A percentile compares a stretch with the other conserved stretches of the same genome.
These are phyloP conservation scores for Xylariaceae sp. DNA, from an alignment of 2,329 filamentous ascomycete genomes.

Conservation along the genomic window DNA sequence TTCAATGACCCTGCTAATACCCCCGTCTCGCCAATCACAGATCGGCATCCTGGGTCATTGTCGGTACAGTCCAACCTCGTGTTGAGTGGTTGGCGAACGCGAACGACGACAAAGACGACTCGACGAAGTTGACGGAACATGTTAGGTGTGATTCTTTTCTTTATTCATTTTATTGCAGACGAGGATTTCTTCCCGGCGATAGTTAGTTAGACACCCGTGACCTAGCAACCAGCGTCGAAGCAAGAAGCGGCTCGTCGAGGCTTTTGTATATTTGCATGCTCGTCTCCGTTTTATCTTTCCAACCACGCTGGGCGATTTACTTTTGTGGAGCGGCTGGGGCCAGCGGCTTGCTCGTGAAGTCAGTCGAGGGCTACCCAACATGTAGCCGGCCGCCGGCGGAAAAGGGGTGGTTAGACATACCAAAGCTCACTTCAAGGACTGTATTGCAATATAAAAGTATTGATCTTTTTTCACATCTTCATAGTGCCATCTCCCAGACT, in stretches of 20 bases:
- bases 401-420: slow-evolving; percentile 6
- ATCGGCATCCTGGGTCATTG: slow-evolving; percentile 21
- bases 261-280: neutral
- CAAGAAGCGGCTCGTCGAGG: neutral
- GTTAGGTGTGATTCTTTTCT: slow-evolving; percentile 7
- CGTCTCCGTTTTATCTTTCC: neutral
- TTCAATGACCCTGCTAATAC: slow-evolving; percentile 25
- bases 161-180: too few relatives aligned
- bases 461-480: slow-evolving; percentile 17
- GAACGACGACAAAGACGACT: slow-evolving; percentile 31
- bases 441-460: slow-evolving; percentile 27
- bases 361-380: too few relatives aligned
- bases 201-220: neutral
- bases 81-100: slow-evolving; percentile 26
- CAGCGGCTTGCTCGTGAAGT: too few relatives aligned
- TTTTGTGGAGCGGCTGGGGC: too few relatives aligned
- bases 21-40: slow-evolving; percentile 16
- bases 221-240: neutral
- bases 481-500: too few relatives aligned
- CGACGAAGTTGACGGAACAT: slow-evolving; percentile 24
- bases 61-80: slow-evolving; percentile 17
- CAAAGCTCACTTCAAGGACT: slow-evolving; percentile 20
- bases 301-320: too few relatives aligned
- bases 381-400: too few relatives aligned
- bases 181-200: too few relatives aligned